A percentile compares a stretch with the other conserved stretches of the same genome.
Evolutionary conservation across 2,329 filamentous ascomycete genomes (phyloP).

Genomic region (Alternaria sp.): DNA sequence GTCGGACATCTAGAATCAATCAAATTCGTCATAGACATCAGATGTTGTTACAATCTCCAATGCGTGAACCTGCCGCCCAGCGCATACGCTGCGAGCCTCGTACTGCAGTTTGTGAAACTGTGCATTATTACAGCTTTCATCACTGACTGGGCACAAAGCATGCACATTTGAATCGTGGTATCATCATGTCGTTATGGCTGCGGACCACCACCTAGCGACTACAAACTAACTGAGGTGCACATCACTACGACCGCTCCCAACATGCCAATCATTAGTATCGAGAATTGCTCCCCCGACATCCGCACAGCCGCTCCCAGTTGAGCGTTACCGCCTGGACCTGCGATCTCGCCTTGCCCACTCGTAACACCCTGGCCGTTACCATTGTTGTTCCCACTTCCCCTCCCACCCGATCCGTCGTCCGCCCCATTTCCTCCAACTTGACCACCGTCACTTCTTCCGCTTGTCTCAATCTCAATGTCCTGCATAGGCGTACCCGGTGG

Average conservation of each 20-base stretch:
- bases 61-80: neutral
- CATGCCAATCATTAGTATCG: constrained; percentile 18
- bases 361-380: constrained; percentile 1
- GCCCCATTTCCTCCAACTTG: constrained; percentile 31
- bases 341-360: constrained; percentile 16
- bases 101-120: neutral
- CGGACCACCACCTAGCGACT: neutral
- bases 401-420: constrained; percentile 16
- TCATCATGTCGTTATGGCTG: neutral
- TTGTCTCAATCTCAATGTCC: constrained; percentile 35
- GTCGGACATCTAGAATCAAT: constrained; percentile 38
- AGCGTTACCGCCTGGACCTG: neutral
- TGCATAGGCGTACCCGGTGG: constrained; percentile 40
- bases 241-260: constrained; percentile 14
- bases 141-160: neutral
- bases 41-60: neutral
- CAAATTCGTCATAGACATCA: constrained; percentile 28
- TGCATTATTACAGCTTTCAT: neutral
- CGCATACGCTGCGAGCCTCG: neutral
- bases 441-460: constrained; percentile 30
- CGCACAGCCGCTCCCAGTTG: constrained; percentile 14
- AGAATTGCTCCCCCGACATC: constrained; percentile 14
- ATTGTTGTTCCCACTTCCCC: neutral
- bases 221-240: constrained; percentile 17
- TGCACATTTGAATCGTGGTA: neutral